Evolutionary conservation across 2,329 filamentous ascomycete genomes (phyloP).

Genomic region (Elsinoe perseae): DNA sequence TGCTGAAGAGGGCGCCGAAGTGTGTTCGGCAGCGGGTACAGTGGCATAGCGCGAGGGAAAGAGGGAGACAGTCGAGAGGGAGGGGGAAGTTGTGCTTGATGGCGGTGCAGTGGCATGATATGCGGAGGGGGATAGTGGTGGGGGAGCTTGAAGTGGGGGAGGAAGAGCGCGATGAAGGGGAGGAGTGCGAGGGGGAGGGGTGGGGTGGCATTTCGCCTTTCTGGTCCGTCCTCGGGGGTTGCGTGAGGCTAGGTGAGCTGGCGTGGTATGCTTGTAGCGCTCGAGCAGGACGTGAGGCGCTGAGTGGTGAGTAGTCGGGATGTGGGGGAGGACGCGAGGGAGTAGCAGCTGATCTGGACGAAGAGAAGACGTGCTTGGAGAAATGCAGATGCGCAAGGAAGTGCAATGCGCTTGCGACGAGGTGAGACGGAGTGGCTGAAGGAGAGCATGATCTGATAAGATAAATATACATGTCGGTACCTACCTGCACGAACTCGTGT

Average conservation of each 20-base stretch:
- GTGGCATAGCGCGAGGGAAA: not conserved
- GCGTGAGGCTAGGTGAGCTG: not conserved
- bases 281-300: not conserved
- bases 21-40: not conserved
- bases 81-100: conserved; percentile 20
- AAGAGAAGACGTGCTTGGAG: not conserved
- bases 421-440: conserved; percentile 27
- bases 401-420: conserved; percentile 32
- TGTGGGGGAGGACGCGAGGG: not conserved
- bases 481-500: not conserved
- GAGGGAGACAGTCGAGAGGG: not conserved
- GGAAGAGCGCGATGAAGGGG: conserved; percentile 34
- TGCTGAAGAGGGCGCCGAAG: not conserved
- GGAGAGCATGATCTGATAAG: conserved; percentile 14
- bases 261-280: not conserved
- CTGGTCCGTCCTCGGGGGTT: conserved; percentile 22
- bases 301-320: not conserved
- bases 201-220: not conserved
- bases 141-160: conserved; percentile 24
- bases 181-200: conserved; percentile 26
- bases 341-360: not conserved
- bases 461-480: not conserved
- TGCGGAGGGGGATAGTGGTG: conserved; percentile 6
- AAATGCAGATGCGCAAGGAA: conserved; percentile 42
- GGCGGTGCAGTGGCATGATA: conserved; percentile 17